Conservation (phyloP, 495 filamentous ascomycete genomes). For the Penicillium daleae region DNA sequence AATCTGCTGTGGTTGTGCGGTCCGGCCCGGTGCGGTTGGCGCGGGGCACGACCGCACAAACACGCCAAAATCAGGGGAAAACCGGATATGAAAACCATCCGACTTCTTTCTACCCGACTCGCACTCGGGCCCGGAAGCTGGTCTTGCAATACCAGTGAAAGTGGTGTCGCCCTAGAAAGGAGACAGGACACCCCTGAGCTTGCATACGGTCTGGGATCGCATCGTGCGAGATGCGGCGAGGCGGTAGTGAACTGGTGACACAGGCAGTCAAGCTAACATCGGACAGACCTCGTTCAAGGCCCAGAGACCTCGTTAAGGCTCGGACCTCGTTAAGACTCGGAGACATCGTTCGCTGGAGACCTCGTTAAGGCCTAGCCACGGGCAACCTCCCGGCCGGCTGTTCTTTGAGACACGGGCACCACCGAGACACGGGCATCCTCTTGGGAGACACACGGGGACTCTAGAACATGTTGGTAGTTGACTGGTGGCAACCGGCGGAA, state of each 20-base stretch:
- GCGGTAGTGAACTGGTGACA: slow-evolving; percentile 21
- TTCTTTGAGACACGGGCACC: too few relatives aligned
- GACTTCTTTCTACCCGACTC: slow-evolving; percentile 3
- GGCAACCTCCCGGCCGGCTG: too few relatives aligned
- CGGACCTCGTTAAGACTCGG: too few relatives aligned
- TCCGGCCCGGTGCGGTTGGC: not conserved
- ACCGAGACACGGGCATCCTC: too few relatives aligned
- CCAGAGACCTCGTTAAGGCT: too few relatives aligned
- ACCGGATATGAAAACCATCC: slow-evolving; percentile 3
- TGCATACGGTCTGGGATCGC: slow-evolving; percentile 28
- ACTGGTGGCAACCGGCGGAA: too few relatives aligned
- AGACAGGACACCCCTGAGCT: slow-evolving; percentile 27
- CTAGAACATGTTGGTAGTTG: too few relatives aligned
- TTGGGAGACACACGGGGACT: too few relatives aligned
- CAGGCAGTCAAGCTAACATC: slow-evolving; percentile 23
- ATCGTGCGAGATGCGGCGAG: slow-evolving; percentile 26
- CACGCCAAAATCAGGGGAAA: slow-evolving; percentile 3
- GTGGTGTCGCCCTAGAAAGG: slow-evolving; percentile 22
- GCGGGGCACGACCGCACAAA: not conserved
- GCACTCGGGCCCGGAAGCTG: slow-evolving; percentile 2
- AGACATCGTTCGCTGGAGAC: too few relatives aligned
- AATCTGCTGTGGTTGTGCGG: slow-evolving; percentile 3
- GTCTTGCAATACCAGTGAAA: too few relatives aligned
- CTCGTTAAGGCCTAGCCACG: too few relatives aligned
- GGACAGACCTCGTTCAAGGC: too few relatives aligned